Conservation (phyloP, 371 early-diverging fungal genomes). For the Rhizopus delemar region DNA sequence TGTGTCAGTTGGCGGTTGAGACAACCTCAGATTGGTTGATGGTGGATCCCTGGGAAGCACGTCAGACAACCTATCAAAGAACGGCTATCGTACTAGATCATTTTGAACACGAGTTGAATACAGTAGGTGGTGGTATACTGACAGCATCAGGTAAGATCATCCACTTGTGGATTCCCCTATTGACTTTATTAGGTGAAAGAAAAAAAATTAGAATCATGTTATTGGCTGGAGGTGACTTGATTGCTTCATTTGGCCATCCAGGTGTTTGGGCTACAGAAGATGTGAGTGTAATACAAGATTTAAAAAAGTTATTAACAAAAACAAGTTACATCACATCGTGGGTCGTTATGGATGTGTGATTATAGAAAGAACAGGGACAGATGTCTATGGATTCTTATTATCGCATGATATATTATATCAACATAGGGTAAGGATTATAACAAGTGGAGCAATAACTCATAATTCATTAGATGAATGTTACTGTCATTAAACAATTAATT, state of each 20-base stretch:
- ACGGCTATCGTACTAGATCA: conserved; percentile 94
- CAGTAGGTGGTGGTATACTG: conserved; percentile 53
- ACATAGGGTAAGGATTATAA: conserved; percentile 64
- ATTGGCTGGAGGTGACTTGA: conserved; percentile 95
- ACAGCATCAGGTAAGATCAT: conserved; percentile 15
- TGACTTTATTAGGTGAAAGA: conserved; percentile 29
- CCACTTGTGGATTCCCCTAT: neutral
- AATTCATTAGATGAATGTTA: conserved; percentile 74
- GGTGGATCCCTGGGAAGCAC: conserved; percentile 95
- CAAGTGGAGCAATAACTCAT: neutral
- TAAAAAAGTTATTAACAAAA: neutral
- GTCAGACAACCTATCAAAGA: conserved; percentile 79
- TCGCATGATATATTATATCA: conserved; percentile 88
- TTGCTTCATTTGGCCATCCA: conserved; percentile 91
- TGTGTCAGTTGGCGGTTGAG: conserved; percentile 89
- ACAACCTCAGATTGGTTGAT: conserved; percentile 85
- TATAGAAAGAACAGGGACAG: conserved; percentile 93
- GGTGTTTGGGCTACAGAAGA: conserved; percentile 79
- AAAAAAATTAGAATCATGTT: conserved; percentile 80
- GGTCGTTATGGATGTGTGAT: conserved; percentile 94
- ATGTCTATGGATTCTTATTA: conserved; percentile 89
- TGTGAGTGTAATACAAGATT: neutral
- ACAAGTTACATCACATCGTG: conserved; percentile 83
- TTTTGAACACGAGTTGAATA: conserved; percentile 87
- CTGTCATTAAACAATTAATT: conserved; percentile 92